Base-by-base conservation (phyloP, 2,329 filamentous ascomycete genomes). In the Aspergillus eucalypticola region DNA sequence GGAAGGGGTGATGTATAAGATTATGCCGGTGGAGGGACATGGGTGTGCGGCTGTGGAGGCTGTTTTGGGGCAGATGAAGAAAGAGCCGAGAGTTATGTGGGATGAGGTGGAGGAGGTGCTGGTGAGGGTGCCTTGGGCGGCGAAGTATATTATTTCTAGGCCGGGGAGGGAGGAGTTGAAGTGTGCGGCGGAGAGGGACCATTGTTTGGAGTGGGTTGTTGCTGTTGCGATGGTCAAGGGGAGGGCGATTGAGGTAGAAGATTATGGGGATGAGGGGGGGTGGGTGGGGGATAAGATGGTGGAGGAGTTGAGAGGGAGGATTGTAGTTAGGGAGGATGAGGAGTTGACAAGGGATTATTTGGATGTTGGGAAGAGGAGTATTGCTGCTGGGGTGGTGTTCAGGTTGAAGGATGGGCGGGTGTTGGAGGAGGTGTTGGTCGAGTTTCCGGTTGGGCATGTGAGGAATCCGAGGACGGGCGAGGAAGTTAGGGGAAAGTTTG, bases 201-300 rank as follows among this genome's bases (percentile, higher is more conserved):
- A 77, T 48, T 75, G 71, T 51, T 62, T 78, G 49, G 68, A 75
- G 52, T 77, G 71, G 55, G 67, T 74, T 27, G 63, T 76, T 17
- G 70, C 74, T 3, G 46, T 77, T 17, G 62, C 65, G 2, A 63
- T 77, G 6, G 54, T 75, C 19, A 78, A 77, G 55, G 71, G 69
- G 1, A 25, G 29, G 4, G 39, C 59, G 2, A 65, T 69, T 3
- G 66, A 69, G 21, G 55, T 61, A 6, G 56, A 8, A 6, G 74
- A 76, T 54, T 76, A 73, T 62, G 23, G 51, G 2, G 71, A 76
- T 57, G 51, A 60, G 3, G 69, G 67, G 19, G 54, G 57, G 2
- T 76, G 69, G 68, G 68, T 67, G 8, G 60, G 17, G 0, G 66
- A 60, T 27, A 39, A 54, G 25, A 32, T 58, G 2, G 27, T 76